A percentile compares a stretch with the other conserved stretches of the same genome.
These are phyloP conservation scores for Punctularia strigosozonata DNA, from an alignment of 768 basidiomycete genomes.

Conservation along the genomic window DNA sequence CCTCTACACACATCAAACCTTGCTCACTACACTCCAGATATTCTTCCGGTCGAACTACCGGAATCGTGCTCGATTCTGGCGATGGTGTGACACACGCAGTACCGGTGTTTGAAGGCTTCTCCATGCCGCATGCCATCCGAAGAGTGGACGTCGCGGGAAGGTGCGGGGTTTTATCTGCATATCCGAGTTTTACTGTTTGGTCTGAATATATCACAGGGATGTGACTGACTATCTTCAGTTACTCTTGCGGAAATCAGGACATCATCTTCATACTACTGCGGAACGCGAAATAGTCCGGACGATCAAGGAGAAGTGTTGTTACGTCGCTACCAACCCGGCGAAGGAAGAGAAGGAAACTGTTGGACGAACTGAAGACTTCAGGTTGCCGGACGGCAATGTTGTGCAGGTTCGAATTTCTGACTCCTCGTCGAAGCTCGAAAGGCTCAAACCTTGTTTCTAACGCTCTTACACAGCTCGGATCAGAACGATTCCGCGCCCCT, in stretches of 20 bases:
- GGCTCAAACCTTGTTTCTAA: constrained; percentile 3
- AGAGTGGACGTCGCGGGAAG: constrained; percentile 94
- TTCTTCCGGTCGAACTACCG: constrained; percentile 95
- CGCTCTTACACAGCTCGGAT: constrained; percentile 55
- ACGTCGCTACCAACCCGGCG: constrained; percentile 81
- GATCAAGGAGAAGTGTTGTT: constrained; percentile 98
- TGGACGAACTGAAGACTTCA: constrained; percentile 77
- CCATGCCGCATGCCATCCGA: constrained; percentile 96
- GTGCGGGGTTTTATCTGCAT: constrained; percentile 26
- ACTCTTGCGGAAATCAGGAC: constrained; percentile 85
- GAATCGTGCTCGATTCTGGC: constrained; percentile 97
- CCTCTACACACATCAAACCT: not conserved
- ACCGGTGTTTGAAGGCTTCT: constrained; percentile 97
- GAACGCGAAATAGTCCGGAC: constrained; percentile 94
- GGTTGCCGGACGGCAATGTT: constrained; percentile 88
- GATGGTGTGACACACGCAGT: constrained; percentile 99
- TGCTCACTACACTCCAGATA: constrained; percentile 43
- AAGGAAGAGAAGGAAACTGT: constrained; percentile 91
- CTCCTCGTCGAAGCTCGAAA: constrained; percentile 8
- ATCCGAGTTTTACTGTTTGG: not conserved
- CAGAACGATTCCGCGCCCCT: constrained; percentile 92
- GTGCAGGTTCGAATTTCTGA: constrained; percentile 58
- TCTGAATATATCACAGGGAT: constrained; percentile 42
- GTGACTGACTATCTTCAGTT: constrained; percentile 95
- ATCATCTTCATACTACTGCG: constrained; percentile 92